These are phyloP conservation scores for Diaporthe capsici DNA, from an alignment of 2,329 filamentous ascomycete species.

Conservation along the genomic window DNA sequence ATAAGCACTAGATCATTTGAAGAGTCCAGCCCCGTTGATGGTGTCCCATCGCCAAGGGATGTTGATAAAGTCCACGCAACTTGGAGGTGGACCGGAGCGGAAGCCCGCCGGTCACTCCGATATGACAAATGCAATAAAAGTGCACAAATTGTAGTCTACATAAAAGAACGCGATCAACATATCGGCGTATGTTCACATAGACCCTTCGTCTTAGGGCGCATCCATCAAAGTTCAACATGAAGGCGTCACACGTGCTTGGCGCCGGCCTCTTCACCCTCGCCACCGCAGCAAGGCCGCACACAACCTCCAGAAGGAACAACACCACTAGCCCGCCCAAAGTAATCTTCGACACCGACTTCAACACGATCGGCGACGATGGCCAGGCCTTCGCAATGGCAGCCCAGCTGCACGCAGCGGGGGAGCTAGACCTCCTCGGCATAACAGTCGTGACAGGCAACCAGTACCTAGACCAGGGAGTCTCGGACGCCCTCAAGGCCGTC, in stretches of 20 bases:
- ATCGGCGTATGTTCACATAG: neutral
- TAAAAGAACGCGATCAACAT: rapidly evolving
- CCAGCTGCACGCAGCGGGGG: neutral
- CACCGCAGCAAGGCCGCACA: neutral
- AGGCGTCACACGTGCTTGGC: neutral
- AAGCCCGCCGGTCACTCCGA: neutral
- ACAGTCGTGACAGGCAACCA: neutral
- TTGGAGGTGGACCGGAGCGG: neutral
- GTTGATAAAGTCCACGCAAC: neutral
- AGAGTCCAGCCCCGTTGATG: neutral
- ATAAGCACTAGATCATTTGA: neutral
- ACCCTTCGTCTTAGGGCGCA: neutral
- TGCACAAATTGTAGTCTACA: neutral
- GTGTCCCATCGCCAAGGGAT: neutral
- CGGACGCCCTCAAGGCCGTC: constrained; percentile 11
- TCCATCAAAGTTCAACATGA: neutral
- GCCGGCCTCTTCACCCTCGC: neutral
- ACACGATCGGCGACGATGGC: constrained; percentile 32
- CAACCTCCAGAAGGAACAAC: neutral
- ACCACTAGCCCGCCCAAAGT: neutral
- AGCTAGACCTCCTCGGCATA: neutral
- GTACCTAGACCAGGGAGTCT: neutral
- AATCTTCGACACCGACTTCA: constrained; percentile 22
- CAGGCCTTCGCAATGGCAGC: constrained; percentile 25
- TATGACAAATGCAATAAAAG: neutral